These are phyloP conservation scores for Sphaerulina populicola DNA, from an alignment of 2,329 filamentous ascomycete species.

Conservation along the genomic window DNA sequence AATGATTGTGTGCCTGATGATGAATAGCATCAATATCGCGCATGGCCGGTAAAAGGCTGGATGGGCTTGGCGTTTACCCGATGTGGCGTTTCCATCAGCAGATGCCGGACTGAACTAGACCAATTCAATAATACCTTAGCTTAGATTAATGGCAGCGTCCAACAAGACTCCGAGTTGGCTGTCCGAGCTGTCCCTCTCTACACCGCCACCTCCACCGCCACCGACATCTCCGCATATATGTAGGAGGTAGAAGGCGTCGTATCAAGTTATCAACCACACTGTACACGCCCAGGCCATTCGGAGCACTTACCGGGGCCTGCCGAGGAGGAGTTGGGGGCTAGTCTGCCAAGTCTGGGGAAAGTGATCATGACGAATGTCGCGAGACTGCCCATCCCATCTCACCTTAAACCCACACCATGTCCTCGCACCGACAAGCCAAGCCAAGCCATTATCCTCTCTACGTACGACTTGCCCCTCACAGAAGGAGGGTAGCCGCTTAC, in stretches of 20 bases:
- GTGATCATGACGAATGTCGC: constrained; percentile 2
- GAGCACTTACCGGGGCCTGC: constrained; percentile 1
- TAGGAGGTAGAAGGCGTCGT: too few species aligned
- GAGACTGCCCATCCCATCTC: neutral
- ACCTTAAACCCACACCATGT: constrained; percentile 4
- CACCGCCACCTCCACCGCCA: too few species aligned
- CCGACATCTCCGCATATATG: too few species aligned
- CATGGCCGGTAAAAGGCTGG: constrained; percentile 14
- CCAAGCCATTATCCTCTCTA: constrained; percentile 8
- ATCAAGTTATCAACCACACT: too few species aligned
- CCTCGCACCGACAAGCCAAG: constrained; percentile 4
- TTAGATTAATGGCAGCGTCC: neutral
- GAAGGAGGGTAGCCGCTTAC: neutral
- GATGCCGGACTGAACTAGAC: neutral
- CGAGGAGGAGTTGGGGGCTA: neutral
- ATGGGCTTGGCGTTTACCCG: neutral
- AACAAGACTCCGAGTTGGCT: too few species aligned
- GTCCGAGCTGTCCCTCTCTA: too few species aligned
- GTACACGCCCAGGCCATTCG: neutral
- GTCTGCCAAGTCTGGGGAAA: constrained; percentile 3
- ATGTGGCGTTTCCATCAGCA: neutral
- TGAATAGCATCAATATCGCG: constrained; percentile 68
- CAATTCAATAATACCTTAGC: too few species aligned
- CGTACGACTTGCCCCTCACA: constrained; percentile 7
- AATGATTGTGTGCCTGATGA: constrained; percentile 78